Base-by-base conservation (phyloP, 2,329 filamentous ascomycete species). In the Clonostachys rhizophaga region DNA sequence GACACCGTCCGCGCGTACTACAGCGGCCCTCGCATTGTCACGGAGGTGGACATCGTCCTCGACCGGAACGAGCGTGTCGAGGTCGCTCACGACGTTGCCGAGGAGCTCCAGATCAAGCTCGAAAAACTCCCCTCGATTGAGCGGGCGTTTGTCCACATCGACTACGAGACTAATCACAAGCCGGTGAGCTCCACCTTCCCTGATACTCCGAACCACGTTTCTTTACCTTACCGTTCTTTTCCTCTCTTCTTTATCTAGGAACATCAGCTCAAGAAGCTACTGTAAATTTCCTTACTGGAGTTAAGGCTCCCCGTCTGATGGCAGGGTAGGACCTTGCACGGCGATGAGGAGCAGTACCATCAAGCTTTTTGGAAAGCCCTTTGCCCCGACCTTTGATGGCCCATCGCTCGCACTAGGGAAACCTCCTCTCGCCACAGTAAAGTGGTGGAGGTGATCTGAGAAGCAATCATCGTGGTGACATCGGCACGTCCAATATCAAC, bases 41-140 rank as follows among this genome's bases (percentile, higher is more conserved):
- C 83, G 16, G 80, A 84, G 54, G 74, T 84, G 5, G 80, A 84
- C 54, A 72, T 84, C 45, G 72, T 84, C 44, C 79, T 84, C 69
- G 73, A 81, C 55, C 75, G 75, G 50, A 64, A 71, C 5, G 68
- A 73, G 3, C 76, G 75, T 7, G 65, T 83, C 24, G 76, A 72
- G 49, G 65, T 81, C 45, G 78, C 78, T 3, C 80, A 84, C 53
- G 79, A 84, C 52, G 75, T 84, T 24, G 76, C 75, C 18, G 79
- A 84, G 58, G 70, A 72, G 10, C 59, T 84, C 44, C 80, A 83
- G 61, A 71, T 79, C 41, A 84, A 83, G 62, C 68, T 83, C 12
- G 81, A 84, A 63, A 51, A 64, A 42, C 52, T 69, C 17, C 55
- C 51, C 4, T 60, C 66, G 46, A 70, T 74, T 13, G 70, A 74